These are phyloP conservation scores for Jatropha curcas DNA, from an alignment of 345 rosid species.

Conservation along the genomic window DNA sequence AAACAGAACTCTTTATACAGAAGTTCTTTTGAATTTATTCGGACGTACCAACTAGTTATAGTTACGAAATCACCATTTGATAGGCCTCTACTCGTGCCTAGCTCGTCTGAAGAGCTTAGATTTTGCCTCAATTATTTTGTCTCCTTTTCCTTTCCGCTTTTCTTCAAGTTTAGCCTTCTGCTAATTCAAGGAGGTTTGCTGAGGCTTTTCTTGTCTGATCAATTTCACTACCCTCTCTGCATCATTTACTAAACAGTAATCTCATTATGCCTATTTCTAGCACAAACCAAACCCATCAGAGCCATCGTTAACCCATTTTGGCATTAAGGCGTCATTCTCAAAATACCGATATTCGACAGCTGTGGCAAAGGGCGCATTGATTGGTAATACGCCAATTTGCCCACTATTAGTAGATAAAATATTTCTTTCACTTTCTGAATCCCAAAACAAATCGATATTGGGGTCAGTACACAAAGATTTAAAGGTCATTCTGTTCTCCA, in stretches of 20 bases:
- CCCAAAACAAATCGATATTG: slow-evolving; percentile 15
- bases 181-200: no score
- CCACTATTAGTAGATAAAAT: slow-evolving; percentile 15
- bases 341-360: slow-evolving; percentile 8
- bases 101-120: neutral
- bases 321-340: slow-evolving; percentile 4
- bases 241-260: no score
- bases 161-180: neutral
- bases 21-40: no score
- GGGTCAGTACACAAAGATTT: slow-evolving; percentile 8
- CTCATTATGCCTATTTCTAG: no score
- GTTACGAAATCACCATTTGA: no score
- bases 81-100: no score
- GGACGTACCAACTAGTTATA: neutral
- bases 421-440: slow-evolving; percentile 20
- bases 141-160: neutral
- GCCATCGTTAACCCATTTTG: no score
- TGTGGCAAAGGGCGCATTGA: slow-evolving; percentile 9
- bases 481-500: no score
- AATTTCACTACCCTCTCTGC: no score
- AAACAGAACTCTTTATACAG: no score
- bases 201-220: no score
- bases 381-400: slow-evolving; percentile 13
- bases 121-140: neutral
- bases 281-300: no score